A percentile compares a stretch with the other conserved stretches of the same genome.
Evolutionary conservation across 177 flowering plant species (phyloP).

Genomic region (Telopea speciosissima): DNA sequence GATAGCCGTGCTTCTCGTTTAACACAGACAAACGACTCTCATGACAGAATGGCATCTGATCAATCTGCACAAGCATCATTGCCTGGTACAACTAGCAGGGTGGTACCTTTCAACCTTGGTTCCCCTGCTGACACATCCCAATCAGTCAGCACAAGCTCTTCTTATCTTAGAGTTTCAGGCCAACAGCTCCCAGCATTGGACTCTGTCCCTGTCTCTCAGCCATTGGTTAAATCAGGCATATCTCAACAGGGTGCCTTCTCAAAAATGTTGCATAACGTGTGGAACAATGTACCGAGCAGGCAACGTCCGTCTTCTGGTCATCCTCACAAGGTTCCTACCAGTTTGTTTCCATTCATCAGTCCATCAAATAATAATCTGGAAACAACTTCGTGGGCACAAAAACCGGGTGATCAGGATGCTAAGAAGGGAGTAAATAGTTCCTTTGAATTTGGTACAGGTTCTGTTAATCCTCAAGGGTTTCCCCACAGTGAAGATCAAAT

Average conservation of each 20-base stretch:
- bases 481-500: constrained; percentile 12
- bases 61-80: constrained; percentile 13
- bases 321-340: constrained; percentile 10
- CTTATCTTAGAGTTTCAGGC: constrained; percentile 8
- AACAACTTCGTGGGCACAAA: constrained; percentile 9
- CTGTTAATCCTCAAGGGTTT: constrained; percentile 10
- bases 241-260: constrained; percentile 23
- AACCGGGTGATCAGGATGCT: constrained; percentile 8
- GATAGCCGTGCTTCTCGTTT: background rate
- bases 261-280: constrained; percentile 27
- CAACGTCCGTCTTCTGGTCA: constrained; percentile 5
- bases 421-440: constrained; percentile 12
- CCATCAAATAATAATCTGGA: constrained; percentile 16
- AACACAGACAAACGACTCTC: constrained; percentile 1
- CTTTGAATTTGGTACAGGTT: constrained; percentile 12
- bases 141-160: constrained; percentile 6
- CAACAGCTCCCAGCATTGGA: constrained; percentile 29
- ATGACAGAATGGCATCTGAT: constrained; percentile 8
- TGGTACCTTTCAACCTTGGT: constrained; percentile 16
- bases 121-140: constrained; percentile 20
- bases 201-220: constrained; percentile 28
- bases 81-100: constrained; percentile 10
- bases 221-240: constrained; percentile 24
- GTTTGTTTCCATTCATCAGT: constrained; percentile 10
- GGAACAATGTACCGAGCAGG: constrained; percentile 42